A percentile compares a stretch with the other conserved stretches of the same genome.
phyloP scores from a whole-genome alignment of 2,329 filamentous ascomycete species.

The Fusarium mangiferae region DNA sequence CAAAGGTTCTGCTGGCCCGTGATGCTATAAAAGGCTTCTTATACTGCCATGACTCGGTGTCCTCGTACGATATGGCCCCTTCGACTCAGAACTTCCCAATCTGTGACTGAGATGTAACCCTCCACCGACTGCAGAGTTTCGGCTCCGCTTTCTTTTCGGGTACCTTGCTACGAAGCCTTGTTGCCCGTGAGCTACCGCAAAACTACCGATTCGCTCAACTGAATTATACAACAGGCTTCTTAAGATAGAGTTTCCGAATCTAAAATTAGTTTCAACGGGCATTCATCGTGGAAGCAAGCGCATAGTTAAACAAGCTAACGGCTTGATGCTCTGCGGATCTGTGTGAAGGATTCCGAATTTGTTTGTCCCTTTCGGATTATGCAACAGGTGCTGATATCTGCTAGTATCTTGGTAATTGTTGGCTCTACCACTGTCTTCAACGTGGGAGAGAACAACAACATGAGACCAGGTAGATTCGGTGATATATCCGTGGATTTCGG shows the following conservation, averaged over 20 bases:
- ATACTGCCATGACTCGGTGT: background rate
- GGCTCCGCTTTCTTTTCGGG: background rate
- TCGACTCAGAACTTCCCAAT: background rate
- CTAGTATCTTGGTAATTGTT: background rate
- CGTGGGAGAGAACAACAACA: background rate
- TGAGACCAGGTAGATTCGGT: too few relatives aligned
- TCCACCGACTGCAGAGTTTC: background rate
- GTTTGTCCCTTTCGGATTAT: background rate
- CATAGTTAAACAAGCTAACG: background rate
- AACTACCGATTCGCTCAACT: background rate
- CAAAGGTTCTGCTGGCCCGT: background rate
- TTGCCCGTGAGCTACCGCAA: background rate
- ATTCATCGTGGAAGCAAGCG: background rate
- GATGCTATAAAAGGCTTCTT: background rate
- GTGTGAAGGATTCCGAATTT: background rate
- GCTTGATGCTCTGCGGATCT: too few relatives aligned
- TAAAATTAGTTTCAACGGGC: background rate
- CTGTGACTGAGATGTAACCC: background rate
- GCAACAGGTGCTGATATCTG: background rate
- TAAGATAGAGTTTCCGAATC: background rate
- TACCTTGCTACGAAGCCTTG: background rate
- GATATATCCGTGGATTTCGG: background rate
- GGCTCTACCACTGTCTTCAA: background rate
- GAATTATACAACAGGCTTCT: background rate
- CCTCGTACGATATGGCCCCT: background rate